Evolutionary conservation across 495 filamentous ascomycete species (phyloP).

Genomic region (Aspergillus cavernicola): DNA sequence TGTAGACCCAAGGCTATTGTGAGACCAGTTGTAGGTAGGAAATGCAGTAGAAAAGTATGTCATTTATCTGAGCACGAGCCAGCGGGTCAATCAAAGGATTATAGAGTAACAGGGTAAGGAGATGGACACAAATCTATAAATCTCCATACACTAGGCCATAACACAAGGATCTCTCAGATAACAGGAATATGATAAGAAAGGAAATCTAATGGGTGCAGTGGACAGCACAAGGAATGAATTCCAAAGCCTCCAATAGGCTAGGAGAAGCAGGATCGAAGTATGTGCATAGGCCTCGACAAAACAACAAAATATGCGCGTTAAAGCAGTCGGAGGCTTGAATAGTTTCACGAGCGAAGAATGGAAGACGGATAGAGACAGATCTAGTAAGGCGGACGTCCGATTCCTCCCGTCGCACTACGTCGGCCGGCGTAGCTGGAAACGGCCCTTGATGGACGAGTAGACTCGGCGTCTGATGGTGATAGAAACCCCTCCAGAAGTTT

Average conservation of each 20-base stretch:
- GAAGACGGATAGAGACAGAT: slow-evolving; percentile 6
- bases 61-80: neutral
- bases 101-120: neutral
- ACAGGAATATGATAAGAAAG: slow-evolving; percentile 6
- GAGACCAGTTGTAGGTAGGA: neutral
- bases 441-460: slow-evolving; percentile 4
- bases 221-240: slow-evolving; percentile 12
- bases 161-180: slow-evolving; percentile 3
- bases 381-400: slow-evolving; percentile 46
- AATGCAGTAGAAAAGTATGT: neutral
- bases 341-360: neutral
- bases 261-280: neutral
- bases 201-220: slow-evolving; percentile 6
- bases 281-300: slow-evolving; percentile 7
- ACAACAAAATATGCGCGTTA: too few relatives aligned
- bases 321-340: neutral
- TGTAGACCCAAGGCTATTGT: too few relatives aligned
- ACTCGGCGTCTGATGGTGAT: slow-evolving; percentile 21
- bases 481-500: slow-evolving; percentile 40
- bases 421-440: slow-evolving; percentile 18
- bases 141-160: slow-evolving; percentile 5
- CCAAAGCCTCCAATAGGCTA: neutral
- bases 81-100: neutral
- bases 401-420: slow-evolving; percentile 28
- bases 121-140: slow-evolving; percentile 10